Evolutionary conservation across 768 basidiomycete genomes (phyloP), one percentile per base, ranked within the genome.

Genomic region (Rhizopogon roseolus): DNA sequence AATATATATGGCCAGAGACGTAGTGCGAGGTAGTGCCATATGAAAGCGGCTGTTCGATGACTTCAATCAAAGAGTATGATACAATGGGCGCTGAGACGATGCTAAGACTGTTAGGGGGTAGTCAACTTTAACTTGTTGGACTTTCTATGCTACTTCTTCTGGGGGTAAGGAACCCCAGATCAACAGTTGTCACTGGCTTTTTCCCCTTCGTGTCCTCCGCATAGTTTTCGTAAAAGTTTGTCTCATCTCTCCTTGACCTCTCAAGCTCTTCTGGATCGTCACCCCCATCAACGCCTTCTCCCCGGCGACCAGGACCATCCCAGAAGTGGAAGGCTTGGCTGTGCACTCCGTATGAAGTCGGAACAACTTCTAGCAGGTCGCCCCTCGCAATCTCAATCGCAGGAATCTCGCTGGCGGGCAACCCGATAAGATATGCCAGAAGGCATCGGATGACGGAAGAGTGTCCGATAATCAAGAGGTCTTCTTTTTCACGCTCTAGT

Each of bases 391-490:
- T 88, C 70, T 98, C 96, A 51, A 98, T 96, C 1, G 93, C 95
- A 0, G 97, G 97, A 42, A 99, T 97, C 67, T 99, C 97, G 27
- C 88, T 88, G 0, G 96, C 93, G 5, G 94, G 93, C 3, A 98
- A 77, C 6, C 97, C 97, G 59, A 93, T 93, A 61, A 93, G 85
- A 68, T 93, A 93, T 2, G 94, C 88, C 42, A 98, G 81, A 54
- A 99, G 77, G 73, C 97, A 99, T 16, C 97, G 86, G 62, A 98
- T 97, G 66, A 98, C 97, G 39, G 93, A 96, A 14, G 95, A 93
- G 66, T 98, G 95, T 1, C 93, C 95, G 60, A 98, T 92, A 69
- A 99, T 98, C 38, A 99, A 77, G 5, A 99, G 74, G 71, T 98
- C 97, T 62, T 97, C 93, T 63, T 89, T 85, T 69, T 93, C 89